phyloP scores from a whole-genome alignment of 176 grass and related monocot genomes.

The Oryza punctata region DNA sequence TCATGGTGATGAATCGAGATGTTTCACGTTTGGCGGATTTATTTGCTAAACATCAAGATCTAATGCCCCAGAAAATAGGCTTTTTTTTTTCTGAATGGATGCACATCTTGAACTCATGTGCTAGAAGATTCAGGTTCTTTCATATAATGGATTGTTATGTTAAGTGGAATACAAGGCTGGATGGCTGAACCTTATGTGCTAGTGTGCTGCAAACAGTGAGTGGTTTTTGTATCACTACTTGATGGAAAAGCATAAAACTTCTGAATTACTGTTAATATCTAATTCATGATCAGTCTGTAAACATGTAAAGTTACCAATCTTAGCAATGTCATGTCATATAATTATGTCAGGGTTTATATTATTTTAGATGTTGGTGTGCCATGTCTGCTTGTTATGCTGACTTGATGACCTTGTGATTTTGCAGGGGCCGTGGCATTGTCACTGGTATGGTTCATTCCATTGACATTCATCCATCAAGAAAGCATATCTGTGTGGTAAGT shows the following conservation, averaged over 20 bases:
- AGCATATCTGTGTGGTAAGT: constrained; percentile 88
- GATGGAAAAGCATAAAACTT: not conserved
- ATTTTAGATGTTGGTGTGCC: not conserved
- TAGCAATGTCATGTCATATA: not conserved
- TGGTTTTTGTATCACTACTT: not conserved
- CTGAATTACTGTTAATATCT: not conserved
- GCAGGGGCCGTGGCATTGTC: constrained; percentile 56
- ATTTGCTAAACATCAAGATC: not conserved
- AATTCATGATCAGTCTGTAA: not conserved
- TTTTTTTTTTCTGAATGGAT: not conserved
- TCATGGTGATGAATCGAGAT: not conserved
- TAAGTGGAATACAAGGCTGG: not conserved
- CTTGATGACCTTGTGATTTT: constrained; percentile 28
- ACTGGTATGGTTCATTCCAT: constrained; percentile 79
- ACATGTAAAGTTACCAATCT: not conserved
- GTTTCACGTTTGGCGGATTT: not conserved
- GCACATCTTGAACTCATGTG: not conserved
- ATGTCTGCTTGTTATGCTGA: constrained; percentile 3
- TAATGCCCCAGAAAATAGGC: not conserved
- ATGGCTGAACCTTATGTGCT: not conserved
- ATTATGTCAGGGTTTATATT: not conserved
- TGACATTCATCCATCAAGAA: constrained; percentile 92
- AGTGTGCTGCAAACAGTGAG: not conserved
- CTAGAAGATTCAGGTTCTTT: not conserved
- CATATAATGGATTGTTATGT: not conserved